Base-by-base conservation (phyloP, 2,329 filamentous ascomycete species). In the Calonectria henricotiae region DNA sequence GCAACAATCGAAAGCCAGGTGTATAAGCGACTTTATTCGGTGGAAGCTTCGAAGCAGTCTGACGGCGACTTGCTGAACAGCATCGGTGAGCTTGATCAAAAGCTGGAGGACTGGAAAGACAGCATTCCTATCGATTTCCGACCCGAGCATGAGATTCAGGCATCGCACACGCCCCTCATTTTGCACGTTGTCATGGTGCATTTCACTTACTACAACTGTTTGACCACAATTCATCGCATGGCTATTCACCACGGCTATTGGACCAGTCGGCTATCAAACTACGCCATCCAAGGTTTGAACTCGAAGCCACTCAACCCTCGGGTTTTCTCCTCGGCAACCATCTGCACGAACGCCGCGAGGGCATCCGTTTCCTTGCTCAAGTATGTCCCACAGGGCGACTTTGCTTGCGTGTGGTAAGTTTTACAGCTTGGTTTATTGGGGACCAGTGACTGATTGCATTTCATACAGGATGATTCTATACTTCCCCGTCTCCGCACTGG, bases 181-280 rank as follows among this genome's bases (percentile, higher is more conserved):
- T 86, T 99, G 23, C 96, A 98, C 74, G 91, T 99, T 63, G 95
- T 98, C 71, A 94, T 98, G 80, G 85, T 99, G 68, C 96, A 99
- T 81, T 97, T 99, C 78, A 92, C 94, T 1, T 99, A 99, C 83
- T 98, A 98, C 85, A 99, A 99, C 81, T 98, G 95, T 77, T 85
- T 99, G 62, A 98, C 96, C 0, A 99, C 96, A 0, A 98, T 99
- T 73, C 96, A 99, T 81, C 94, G 96, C 62, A 99, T 98, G 96
- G 97, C 94, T 47, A 93, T 98, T 35, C 96, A 98, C 77, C 95
- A 98, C 80, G 96, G 96, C 15, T 98, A 98, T 83, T 99, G 96
- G 96, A 98, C 96, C 1, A 98, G 94, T 79, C 90, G 96, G 43
- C 84, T 99, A 46, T 97, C 95, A 43, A 96, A 98, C 78, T 98